A percentile compares a stretch with the other conserved stretches of the same genome.
Evolutionary conservation across 2,329 filamentous ascomycete genomes (phyloP).

Genomic region (Dendryphion nanum): DNA sequence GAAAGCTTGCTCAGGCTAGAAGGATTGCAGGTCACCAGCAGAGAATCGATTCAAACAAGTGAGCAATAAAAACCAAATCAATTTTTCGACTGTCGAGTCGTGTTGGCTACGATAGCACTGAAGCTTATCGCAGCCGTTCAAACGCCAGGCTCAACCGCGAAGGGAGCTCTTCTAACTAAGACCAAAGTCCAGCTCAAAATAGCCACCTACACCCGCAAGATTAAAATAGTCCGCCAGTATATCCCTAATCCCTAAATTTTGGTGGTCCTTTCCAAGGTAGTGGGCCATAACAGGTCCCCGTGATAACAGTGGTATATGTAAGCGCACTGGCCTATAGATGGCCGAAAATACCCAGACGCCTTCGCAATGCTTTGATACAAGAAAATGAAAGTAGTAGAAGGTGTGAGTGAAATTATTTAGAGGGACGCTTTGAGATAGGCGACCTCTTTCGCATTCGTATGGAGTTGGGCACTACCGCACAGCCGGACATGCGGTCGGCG

Average conservation of each 20-base stretch:
- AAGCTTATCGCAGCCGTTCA: constrained; percentile 9
- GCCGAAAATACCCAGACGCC: constrained; percentile 25
- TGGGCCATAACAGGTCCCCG: too few relatives aligned
- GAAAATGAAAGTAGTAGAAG: constrained; percentile 1
- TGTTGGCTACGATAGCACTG: constrained; percentile 11
- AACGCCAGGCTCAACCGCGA: constrained; percentile 34
- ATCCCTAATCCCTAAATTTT: constrained; percentile 9
- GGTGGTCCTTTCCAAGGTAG: constrained; percentile 1
- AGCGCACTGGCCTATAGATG: constrained; percentile 8
- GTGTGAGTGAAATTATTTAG: constrained; percentile 10
- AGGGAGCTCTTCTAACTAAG: constrained; percentile 31
- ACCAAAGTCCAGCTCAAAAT: too few relatives aligned
- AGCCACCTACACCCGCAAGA: too few relatives aligned
- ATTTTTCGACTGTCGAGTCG: too few relatives aligned
- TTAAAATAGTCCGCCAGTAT: too few relatives aligned
- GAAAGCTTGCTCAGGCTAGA: too few relatives aligned
- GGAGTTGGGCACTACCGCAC: constrained; percentile 26
- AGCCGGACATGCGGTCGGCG: constrained; percentile 22
- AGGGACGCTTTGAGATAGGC: constrained; percentile 17
- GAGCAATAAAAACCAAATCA: too few relatives aligned
- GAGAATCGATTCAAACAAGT: too few relatives aligned
- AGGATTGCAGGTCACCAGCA: too few relatives aligned
- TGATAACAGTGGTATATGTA: constrained; percentile 28
- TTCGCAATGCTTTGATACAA: constrained; percentile 26
- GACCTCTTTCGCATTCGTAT: constrained; percentile 34